Percentiles rank a stretch among this genome's conserved stretches.
phyloP scores from a whole-genome alignment of 1,284 basidiomycete genomes.

The Chalciporus sp. region DNA sequence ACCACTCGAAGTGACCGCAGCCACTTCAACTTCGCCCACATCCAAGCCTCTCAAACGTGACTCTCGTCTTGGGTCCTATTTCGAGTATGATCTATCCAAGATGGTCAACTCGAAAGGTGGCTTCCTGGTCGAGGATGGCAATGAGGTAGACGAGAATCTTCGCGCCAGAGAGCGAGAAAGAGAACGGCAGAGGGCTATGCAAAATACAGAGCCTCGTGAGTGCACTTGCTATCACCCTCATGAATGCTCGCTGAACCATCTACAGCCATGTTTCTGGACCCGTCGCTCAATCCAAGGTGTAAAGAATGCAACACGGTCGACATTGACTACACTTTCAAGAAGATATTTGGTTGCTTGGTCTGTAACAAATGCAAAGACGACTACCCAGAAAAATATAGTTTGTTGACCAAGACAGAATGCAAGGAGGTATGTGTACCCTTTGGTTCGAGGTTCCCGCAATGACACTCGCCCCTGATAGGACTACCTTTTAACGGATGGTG shows the following conservation, averaged over 20 bases:
- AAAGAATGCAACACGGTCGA: slow-evolving; percentile 81
- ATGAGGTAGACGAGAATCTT: slow-evolving; percentile 68
- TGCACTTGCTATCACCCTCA: slow-evolving; percentile 13
- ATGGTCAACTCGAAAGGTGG: slow-evolving; percentile 96
- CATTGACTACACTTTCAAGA: slow-evolving; percentile 80
- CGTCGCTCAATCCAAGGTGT: slow-evolving; percentile 78
- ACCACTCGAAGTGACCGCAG: slow-evolving; percentile 49
- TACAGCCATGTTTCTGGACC: slow-evolving; percentile 68
- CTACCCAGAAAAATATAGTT: slow-evolving; percentile 88
- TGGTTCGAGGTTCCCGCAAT: neutral
- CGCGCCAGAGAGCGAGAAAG: slow-evolving; percentile 75
- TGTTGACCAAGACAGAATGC: slow-evolving; percentile 98
- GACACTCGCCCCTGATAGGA: slow-evolving; percentile 51
- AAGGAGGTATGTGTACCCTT: slow-evolving; percentile 68
- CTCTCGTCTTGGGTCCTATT: slow-evolving; percentile 80
- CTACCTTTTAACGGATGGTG: slow-evolving; percentile 88
- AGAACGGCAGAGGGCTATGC: slow-evolving; percentile 68
- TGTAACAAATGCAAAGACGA: slow-evolving; percentile 91
- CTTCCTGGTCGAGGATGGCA: slow-evolving; percentile 84
- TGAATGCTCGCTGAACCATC: neutral
- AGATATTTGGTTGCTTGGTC: slow-evolving; percentile 82
- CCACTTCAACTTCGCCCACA: slow-evolving; percentile 62
- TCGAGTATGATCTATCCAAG: slow-evolving; percentile 96
- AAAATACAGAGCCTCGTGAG: slow-evolving; percentile 74
- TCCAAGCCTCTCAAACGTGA: slow-evolving; percentile 68